A percentile compares a stretch with the other conserved stretches of the same genome.
phyloP scores from a whole-genome alignment of 2,329 filamentous ascomycete genomes.

The Fusarium duplospermum region DNA sequence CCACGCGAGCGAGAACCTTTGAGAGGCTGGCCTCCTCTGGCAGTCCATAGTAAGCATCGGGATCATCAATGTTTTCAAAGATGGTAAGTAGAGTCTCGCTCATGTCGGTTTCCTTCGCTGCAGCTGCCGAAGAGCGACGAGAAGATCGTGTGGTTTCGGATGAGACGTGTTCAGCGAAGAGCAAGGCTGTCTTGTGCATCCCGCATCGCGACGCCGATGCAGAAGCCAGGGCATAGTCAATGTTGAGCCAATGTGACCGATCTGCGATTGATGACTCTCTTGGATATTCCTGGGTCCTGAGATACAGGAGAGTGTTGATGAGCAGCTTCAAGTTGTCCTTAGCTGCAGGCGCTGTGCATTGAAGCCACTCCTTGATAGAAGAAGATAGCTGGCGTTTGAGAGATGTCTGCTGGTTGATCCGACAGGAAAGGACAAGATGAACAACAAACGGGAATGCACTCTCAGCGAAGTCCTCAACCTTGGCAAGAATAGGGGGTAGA shows the following conservation, averaged over 20 bases:
- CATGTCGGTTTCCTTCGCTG: slow-evolving; percentile 64
- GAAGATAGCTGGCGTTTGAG: slow-evolving; percentile 74
- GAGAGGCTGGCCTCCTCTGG: slow-evolving; percentile 80
- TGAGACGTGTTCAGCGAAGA: slow-evolving; percentile 81
- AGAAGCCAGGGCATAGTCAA: slow-evolving; percentile 79
- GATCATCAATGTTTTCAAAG: slow-evolving; percentile 93
- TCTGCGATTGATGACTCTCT: slow-evolving; percentile 83
- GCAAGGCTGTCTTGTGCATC: slow-evolving; percentile 87
- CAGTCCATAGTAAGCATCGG: slow-evolving; percentile 94
- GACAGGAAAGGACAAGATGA: slow-evolving; percentile 80
- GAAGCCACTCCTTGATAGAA: slow-evolving; percentile 73
- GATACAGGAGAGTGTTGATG: slow-evolving; percentile 84
- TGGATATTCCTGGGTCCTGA: slow-evolving; percentile 82
- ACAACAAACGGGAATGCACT: slow-evolving; percentile 85
- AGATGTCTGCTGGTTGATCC: slow-evolving; percentile 70
- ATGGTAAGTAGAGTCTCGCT: slow-evolving; percentile 81
- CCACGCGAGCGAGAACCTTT: slow-evolving; percentile 83
- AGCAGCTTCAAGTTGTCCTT: slow-evolving; percentile 77
- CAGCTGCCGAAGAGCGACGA: slow-evolving; percentile 72
- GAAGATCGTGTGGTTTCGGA: slow-evolving; percentile 68
- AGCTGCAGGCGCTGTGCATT: slow-evolving; percentile 49
- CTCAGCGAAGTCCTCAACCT: slow-evolving; percentile 76
- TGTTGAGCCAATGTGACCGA: slow-evolving; percentile 84
- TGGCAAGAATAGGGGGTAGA: slow-evolving; percentile 73
- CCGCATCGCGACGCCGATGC: slow-evolving; percentile 79